Evolutionary conservation across 2,329 filamentous ascomycete species (phyloP), one percentile per base, ranked within the genome.

Genomic region (Pyrenophora teres): DNA sequence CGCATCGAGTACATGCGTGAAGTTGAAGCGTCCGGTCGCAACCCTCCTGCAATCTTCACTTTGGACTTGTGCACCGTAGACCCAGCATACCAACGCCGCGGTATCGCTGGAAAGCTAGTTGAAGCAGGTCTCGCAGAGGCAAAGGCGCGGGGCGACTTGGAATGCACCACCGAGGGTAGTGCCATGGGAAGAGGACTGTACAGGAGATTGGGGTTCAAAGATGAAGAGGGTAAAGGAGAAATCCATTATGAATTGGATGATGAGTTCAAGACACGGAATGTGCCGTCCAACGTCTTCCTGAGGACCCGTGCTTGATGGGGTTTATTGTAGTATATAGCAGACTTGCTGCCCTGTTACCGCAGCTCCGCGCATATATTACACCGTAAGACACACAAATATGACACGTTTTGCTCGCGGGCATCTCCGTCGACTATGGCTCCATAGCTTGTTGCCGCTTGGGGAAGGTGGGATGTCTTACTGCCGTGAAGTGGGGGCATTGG

Each of bases 11-110:
- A 60, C 40, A 74, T 77, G 43, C 30, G 35, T 10, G 50, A 60
- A 38, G 41, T 62, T 6, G 35, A 74, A 6, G 58, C 52, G n/a
- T 57, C 55, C 18, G 57, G 38, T 3, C 46, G 63, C 12, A 57
- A 62, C 3, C 73, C 70, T 3, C 80, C 81, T 0, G 77, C 81
- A 0, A 71, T 80, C 2, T 77, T 84, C 62, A 76, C 76, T 1
- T 71, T 86, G 37, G 69, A 71, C 31, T 55, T 71, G 15, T 71
- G 69, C 48, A 78, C 71, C 13, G 81, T 84, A 4, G 76, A 84
- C 52, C 82, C 83, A 0, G 70, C 62, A 0, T 83, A 79, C 48
- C 83, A 85, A 61, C 72, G 81, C 9, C 65, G 69, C 21, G 75
- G 71, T 6, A 67, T 74, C 50, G 71, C 71, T 8, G 59, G 56